Evolutionary conservation across 345 rosid species (phyloP).

Genomic region (Geranium brycei): DNA sequence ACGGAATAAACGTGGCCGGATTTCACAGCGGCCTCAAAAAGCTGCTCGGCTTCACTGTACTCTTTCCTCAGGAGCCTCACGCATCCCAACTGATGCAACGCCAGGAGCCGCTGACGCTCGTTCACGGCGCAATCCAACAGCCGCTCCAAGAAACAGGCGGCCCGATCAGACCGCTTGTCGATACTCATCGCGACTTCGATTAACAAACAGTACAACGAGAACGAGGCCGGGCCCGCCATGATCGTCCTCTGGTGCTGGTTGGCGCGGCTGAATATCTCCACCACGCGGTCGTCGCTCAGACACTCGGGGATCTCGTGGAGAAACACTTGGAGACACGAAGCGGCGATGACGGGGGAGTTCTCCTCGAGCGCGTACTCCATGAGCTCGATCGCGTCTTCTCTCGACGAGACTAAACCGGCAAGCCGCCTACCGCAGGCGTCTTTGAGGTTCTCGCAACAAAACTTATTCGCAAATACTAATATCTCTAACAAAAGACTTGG

Average conservation of each 20-base stretch:
- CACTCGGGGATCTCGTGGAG: conserved; percentile 67
- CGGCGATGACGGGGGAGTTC: conserved; percentile 67
- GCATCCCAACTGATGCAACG: conserved; percentile 91
- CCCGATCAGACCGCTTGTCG: conserved; percentile 58
- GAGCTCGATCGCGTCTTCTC: conserved; percentile 79
- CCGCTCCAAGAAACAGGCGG: conserved; percentile 49
- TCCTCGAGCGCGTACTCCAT: conserved; percentile 84
- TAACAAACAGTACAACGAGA: conserved; percentile 66
- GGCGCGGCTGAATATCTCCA: conserved; percentile 45
- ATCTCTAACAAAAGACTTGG: conserved; percentile 57
- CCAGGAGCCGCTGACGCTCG: conserved; percentile 55
- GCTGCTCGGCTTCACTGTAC: conserved; percentile 60
- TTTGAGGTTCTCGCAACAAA: conserved; percentile 85
- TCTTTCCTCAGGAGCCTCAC: conserved; percentile 70
- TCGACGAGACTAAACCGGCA: conserved; percentile 49
- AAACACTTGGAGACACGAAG: conserved; percentile 74
- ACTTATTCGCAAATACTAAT: conserved; percentile 73
- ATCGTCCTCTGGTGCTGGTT: conserved; percentile 40
- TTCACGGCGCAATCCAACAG: conserved; percentile 62
- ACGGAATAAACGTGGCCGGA: conserved; percentile 71
- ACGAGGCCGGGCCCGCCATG: conserved; percentile 75
- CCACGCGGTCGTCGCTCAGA: conserved; percentile 58
- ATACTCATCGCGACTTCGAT: conserved; percentile 77
- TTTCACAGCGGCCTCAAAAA: conserved; percentile 51
- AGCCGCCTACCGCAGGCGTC: conserved; percentile 77